phyloP scores from a whole-genome alignment of 2,329 filamentous ascomycete species.

The Chalaropsis ovoidea region DNA sequence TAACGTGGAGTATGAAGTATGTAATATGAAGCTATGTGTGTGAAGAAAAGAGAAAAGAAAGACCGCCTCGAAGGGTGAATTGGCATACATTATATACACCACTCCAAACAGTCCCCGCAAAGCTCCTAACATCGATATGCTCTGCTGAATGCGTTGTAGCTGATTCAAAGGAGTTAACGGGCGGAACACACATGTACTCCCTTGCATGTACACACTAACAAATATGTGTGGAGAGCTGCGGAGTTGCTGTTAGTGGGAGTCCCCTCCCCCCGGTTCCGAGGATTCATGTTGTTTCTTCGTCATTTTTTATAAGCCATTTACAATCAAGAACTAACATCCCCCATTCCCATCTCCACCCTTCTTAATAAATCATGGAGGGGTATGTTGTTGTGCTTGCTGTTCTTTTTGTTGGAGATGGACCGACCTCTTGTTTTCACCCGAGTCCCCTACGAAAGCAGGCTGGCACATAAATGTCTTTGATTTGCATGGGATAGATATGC shows the following conservation, averaged over 20 bases:
- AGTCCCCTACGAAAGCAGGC: neutral
- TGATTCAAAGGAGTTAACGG: neutral
- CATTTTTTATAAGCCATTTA: slow-evolving; percentile 2
- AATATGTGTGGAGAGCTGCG: neutral
- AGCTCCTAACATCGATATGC: neutral
- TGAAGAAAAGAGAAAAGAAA: neutral
- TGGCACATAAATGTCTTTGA: neutral
- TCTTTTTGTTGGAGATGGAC: neutral
- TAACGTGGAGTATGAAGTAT: neutral
- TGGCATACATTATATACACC: slow-evolving; percentile 9
- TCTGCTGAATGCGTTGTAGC: neutral
- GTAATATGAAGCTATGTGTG: neutral
- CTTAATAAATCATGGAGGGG: neutral
- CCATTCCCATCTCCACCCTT: neutral
- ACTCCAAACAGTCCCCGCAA: neutral
- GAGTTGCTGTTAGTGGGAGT: neutral
- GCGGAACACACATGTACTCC: neutral
- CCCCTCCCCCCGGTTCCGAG: neutral
- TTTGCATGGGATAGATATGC: neutral
- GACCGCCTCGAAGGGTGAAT: neutral
- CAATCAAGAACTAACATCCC: neutral
- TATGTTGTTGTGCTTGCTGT: neutral
- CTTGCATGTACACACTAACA: neutral
- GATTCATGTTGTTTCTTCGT: neutral
- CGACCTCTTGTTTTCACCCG: neutral